Percentiles rank a stretch among this genome's conserved stretches.
phyloP scores from a whole-genome alignment of 1,284 basidiomycete genomes.

The Cerioporus squamosus region DNA sequence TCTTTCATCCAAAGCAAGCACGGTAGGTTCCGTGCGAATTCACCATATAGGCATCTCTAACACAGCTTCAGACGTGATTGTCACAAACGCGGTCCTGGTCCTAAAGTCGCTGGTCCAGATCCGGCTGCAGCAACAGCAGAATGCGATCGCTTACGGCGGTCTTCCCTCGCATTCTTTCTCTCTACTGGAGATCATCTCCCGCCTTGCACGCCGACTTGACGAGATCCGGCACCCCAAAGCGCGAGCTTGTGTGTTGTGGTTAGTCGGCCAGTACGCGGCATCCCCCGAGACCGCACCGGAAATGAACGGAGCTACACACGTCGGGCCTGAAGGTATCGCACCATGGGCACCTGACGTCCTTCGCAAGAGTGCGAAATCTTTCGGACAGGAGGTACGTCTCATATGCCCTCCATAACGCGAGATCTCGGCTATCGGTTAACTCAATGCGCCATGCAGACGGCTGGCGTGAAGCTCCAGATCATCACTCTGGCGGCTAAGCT shows the following conservation, averaged over 20 bases:
- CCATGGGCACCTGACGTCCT: constrained; percentile 88
- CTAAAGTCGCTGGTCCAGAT: constrained; percentile 83
- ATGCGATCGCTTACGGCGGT: constrained; percentile 18
- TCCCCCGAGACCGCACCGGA: constrained; percentile 33
- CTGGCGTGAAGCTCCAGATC: constrained; percentile 79
- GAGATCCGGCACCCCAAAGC: constrained; percentile 81
- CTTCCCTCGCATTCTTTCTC: constrained; percentile 43
- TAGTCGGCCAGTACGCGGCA: constrained; percentile 83
- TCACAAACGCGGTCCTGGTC: constrained; percentile 81
- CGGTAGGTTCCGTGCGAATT: constrained; percentile 47
- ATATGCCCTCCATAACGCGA: not conserved
- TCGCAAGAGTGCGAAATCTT: constrained; percentile 75
- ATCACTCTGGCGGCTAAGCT: constrained; percentile 86
- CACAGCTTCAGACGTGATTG: constrained; percentile 59
- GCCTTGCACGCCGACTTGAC: constrained; percentile 76
- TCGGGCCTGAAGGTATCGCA: constrained; percentile 50
- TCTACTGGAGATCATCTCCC: constrained; percentile 71
- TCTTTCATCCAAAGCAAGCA: constrained; percentile 76
- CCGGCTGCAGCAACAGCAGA: constrained; percentile 49
- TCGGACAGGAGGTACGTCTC: constrained; percentile 64
- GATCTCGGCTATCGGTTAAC: not conserved
- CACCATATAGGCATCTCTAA: not conserved
- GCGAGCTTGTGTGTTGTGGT: constrained; percentile 86
- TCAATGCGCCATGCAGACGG: constrained; percentile 45
- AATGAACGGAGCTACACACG: constrained; percentile 16